Conservation (phyloP, 768 basidiomycete species). For the Suillus fuscotomentosus region DNA sequence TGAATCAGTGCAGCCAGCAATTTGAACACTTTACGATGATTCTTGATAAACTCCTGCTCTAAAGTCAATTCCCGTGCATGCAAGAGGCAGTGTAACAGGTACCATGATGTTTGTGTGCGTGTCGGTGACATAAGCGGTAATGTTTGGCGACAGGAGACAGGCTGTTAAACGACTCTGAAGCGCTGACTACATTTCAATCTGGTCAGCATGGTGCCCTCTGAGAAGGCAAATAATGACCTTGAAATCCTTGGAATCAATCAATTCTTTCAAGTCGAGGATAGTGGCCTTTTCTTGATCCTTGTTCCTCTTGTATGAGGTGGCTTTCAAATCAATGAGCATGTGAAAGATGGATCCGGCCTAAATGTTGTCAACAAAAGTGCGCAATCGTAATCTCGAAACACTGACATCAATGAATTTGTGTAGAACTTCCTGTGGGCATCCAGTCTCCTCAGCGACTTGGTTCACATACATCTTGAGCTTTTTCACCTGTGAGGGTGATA, state of each 20-base stretch:
- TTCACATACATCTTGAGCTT: not conserved
- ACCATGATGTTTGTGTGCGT: conserved; percentile 5
- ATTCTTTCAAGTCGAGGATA: not conserved
- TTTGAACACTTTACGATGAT: conserved; percentile 2
- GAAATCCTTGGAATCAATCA: not conserved
- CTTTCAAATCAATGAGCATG: not conserved
- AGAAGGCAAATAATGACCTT: not conserved
- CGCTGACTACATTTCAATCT: not conserved
- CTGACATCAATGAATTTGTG: not conserved
- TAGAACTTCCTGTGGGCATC: not conserved
- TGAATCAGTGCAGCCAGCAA: not conserved
- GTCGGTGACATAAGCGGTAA: not conserved
- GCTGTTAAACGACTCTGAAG: not conserved
- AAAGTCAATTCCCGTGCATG: not conserved
- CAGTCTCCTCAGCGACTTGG: not conserved
- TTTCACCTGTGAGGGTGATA: not conserved
- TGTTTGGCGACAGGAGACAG: conserved; percentile 4
- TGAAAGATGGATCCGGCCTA: not conserved
- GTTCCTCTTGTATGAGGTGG: not conserved
- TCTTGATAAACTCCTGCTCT: conserved; percentile 4
- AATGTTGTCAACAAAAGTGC: not conserved
- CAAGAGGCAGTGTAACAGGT: not conserved
- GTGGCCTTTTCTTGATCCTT: not conserved
- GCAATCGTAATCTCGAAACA: not conserved
- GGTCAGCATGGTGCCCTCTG: not conserved